These are phyloP conservation scores for Cinchona pubescens DNA, from an alignment of 257 asterid genomes.

Conservation along the genomic window DNA sequence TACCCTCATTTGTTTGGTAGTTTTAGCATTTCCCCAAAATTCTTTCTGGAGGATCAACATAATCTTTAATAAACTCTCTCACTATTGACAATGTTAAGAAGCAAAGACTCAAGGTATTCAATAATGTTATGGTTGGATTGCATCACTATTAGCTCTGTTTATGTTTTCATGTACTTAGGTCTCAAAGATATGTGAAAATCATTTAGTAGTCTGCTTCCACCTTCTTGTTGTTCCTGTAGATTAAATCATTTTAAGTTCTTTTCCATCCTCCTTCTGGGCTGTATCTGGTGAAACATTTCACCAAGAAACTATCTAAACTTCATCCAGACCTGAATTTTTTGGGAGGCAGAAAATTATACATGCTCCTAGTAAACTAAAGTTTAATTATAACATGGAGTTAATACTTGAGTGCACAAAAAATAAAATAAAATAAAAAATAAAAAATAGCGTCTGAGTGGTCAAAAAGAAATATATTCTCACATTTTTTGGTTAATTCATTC, in stretches of 20 bases:
- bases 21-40: too few relatives aligned
- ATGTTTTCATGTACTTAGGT: not conserved
- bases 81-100: not conserved
- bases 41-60: not conserved
- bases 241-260: not conserved
- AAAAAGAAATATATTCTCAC: not conserved
- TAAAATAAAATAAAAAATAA: too few relatives aligned
- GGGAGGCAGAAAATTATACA: not conserved
- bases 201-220: not conserved
- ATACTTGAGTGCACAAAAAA: not conserved
- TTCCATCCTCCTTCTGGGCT: not conserved
- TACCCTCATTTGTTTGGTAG: too few relatives aligned
- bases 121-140: not conserved
- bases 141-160: not conserved
- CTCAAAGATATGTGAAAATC: not conserved
- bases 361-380: not conserved
- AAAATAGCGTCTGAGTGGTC: not conserved
- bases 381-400: too few relatives aligned
- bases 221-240: not conserved
- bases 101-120: not conserved
- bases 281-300: not conserved
- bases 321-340: not conserved
- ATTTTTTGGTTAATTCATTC: constrained; percentile 6
- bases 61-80: not conserved
- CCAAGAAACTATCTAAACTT: not conserved